phyloP scores from a whole-genome alignment of 176 grass and related monocot species.

The barley (Hordeum vulgare) region DNA sequence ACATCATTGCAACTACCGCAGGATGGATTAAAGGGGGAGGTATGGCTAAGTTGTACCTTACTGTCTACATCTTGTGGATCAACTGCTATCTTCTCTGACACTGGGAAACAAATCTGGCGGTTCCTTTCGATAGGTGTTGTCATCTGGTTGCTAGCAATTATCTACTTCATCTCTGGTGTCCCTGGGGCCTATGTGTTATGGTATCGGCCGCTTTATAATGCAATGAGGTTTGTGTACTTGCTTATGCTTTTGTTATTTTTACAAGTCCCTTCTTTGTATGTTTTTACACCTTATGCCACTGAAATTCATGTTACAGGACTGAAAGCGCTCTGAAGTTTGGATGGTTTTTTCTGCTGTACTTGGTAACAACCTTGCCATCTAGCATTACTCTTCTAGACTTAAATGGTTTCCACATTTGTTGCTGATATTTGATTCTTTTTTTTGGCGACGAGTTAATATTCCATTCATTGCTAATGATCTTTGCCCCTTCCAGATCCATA shows the following conservation, averaged over 20 bases:
- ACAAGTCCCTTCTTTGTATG: slow-evolving; percentile 2
- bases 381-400: not conserved
- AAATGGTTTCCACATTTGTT: not conserved
- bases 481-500: slow-evolving; percentile 69
- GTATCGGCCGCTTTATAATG: slow-evolving; percentile 95
- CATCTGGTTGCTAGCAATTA: slow-evolving; percentile 92
- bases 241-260: slow-evolving; percentile 8
- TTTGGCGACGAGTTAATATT: not conserved
- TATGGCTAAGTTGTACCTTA: slow-evolving; percentile 9
- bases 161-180: slow-evolving; percentile 93
- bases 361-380: slow-evolving; percentile 38
- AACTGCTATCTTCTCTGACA: not conserved
- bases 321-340: slow-evolving; percentile 94
- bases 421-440: not conserved
- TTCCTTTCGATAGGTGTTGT: slow-evolving; percentile 58
- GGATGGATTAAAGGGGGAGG: slow-evolving; percentile 97
- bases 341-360: slow-evolving; percentile 91
- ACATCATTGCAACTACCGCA: slow-evolving; percentile 72
- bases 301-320: slow-evolving; percentile 54
- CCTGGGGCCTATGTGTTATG: slow-evolving; percentile 87
- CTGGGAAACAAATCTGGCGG: not conserved
- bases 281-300: not conserved
- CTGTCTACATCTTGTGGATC: not conserved
- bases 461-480: slow-evolving; percentile 7
- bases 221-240: slow-evolving; percentile 68